Conservation (phyloP, 495 filamentous ascomycete species). For the Aspergillus ellipticus region DNA sequence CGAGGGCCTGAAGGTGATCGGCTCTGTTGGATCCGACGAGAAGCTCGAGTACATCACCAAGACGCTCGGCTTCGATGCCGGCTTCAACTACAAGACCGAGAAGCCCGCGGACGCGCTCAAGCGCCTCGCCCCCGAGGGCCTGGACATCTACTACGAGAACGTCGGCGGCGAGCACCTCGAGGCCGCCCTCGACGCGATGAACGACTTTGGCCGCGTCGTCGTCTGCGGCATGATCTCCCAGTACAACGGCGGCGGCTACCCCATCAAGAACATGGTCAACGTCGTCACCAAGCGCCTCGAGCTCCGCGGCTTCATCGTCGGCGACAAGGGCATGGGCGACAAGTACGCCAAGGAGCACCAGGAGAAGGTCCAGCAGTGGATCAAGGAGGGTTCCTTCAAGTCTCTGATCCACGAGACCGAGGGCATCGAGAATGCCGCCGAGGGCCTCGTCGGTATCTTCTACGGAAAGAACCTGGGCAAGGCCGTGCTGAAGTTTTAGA, state of each 20-base stretch:
- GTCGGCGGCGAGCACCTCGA: conserved; percentile 88
- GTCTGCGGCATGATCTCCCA: conserved; percentile 68
- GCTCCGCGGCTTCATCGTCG: conserved; percentile 77
- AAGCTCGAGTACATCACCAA: conserved; percentile 66
- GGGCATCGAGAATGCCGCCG: conserved; percentile 77
- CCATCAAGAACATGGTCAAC: conserved; percentile 59
- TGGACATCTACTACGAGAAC: conserved; percentile 96
- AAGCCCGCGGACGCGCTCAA: conserved; percentile 64
- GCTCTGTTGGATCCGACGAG: conserved; percentile 64
- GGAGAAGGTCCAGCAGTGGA: conserved; percentile 78
- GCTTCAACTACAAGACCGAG: conserved; percentile 78
- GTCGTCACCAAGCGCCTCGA: conserved; percentile 55
- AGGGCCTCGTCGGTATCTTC: conserved; percentile 84
- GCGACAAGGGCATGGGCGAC: conserved; percentile 61
- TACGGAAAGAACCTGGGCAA: conserved; percentile 91
- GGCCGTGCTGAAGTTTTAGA: conserved; percentile 70
- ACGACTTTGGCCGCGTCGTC: conserved; percentile 66
- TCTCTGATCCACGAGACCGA: conserved; percentile 63
- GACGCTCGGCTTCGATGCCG: conserved; percentile 64
- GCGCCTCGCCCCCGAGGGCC: conserved; percentile 73
- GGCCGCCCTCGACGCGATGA: conserved; percentile 67
- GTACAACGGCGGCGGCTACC: conserved; percentile 70
- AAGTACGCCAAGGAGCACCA: conserved; percentile 74
- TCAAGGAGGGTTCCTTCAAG: conserved; percentile 77
- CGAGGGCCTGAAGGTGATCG: conserved; percentile 82